Evolutionary conservation across 2,329 filamentous ascomycete species (phyloP), one percentile per base, ranked within the genome.

Genomic region (Nemania sp.): DNA sequence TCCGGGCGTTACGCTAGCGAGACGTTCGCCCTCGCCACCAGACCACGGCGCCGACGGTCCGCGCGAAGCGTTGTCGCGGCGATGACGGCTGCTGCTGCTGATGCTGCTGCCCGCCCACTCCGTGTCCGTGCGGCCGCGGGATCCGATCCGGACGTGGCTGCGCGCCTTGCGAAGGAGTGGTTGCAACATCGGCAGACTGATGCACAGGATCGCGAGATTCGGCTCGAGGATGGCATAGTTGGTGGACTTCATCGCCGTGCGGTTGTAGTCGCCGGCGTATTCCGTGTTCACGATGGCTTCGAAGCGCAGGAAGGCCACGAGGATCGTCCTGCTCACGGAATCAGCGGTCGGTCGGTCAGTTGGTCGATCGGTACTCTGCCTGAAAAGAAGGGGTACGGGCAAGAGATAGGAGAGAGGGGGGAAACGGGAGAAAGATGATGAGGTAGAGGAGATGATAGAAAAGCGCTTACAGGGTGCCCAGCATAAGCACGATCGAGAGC

Each of bases 121-220:
- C 25, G 13, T 35, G 7, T 7, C 7, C 34, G 15, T n/a, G 3
- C 15, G 35, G 35, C 15, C 3, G 35, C 5, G 4, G 42, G 17
- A 45, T 20, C 17, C 6, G 25, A 39, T 39, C 10, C 7, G 25
- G 25, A 29, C 10, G 9, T 46, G 42, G 18, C 45, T 21, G 11
- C 25, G 1, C 18, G 32, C 29, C 17, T 37, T 42, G 11, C 40
- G 47, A n/a, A 54, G 7, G 4, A 52, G 7, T 3, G 76, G 71
- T 39, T 75, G 71, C 5, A 79, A 68, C 76, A 79, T 79, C 2
- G 77, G 77, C 49, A 79, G 71, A 60, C 75, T 77, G 53, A 78
- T 74, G 60, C 76, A 79, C 9, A 79, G 66, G 57, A 79, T 76
- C 39, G 73, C 43, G 4, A 78, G 70, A 52, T 76, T 77, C 0